Evolutionary conservation across 805 yeast species (phyloP), one percentile per base, ranked within the genome.

Genomic region (Lipomyces japonicus): DNA sequence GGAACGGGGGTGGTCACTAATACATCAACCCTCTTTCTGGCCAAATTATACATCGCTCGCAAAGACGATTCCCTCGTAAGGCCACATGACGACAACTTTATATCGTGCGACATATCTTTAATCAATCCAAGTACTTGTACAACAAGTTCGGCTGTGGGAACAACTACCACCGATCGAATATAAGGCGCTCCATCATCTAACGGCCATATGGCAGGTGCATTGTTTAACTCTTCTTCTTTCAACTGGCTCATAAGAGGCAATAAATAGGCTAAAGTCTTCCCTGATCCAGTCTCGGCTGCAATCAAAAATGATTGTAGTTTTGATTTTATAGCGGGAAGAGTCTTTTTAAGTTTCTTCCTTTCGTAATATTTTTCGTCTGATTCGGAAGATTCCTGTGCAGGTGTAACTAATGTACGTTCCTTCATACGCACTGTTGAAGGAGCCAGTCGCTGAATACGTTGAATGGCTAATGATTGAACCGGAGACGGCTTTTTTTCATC

Each of bases 261-360:
- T 53, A 93, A 64, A 63, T 90, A 91, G 0, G 97, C 89, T 81
- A 95, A 81, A 0, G 98, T 91, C 64, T 91, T 91, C 6, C 98
- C 98, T 0, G 95, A 84, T 0, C 98, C 98, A 0, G 98, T 91
- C 65, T 93, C 97, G 2, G 97, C 96, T 0, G 97, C 97, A 47
- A 91, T 67, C 2, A 93, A 79, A 71, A 79, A 87, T 0, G 82
- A 32, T 76, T 57, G 81, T 80, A 42, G 81, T 61, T 51, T 73
- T 69, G 5, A 65, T 67, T 19, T 61, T 50, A 36, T 62, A 59
- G 59, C 57, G 32, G 26, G 34, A 34, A 43, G 40, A 22, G 36
- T 41, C 19, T 39, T 54, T 18, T 51, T 39, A 39, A 24, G 32
- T 36, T 4, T 14, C 40, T 37, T 45, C 25, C 57, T 42, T 16